Base-by-base conservation (phyloP, 208 protist genomes). In the Trypanosomatidae sp. region DNA sequence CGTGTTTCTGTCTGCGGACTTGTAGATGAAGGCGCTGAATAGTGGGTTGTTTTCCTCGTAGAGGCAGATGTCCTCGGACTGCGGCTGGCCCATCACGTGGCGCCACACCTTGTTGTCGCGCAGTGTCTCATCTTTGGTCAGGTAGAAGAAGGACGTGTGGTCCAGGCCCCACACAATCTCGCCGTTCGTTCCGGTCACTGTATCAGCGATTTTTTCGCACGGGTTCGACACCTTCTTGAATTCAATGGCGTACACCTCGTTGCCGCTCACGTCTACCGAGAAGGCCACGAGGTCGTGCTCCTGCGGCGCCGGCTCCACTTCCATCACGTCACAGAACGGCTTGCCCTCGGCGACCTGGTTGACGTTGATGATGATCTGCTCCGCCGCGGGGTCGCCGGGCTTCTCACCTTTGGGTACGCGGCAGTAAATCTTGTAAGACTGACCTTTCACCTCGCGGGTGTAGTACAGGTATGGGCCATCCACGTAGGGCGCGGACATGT, bases 361-460 rank as follows among this genome's bases (percentile, higher is more conserved):
- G 66, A 93, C 83, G 66, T 97, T 91, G 55, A 97, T 76, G 49
- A 95, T 58, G 15, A 97, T 70, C 71, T 97, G 81, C 79, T 94
- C 93, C 7, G 72, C 84, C n/a, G 59, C 82, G 30, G 72, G 74
- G 28, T 81, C 80, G 28, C 86, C 83, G 17, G 88, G 80, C n/a
- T 59, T 79, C 73, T 84, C 81, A 50, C 68, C 80, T 52, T 76
- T 66, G 36, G 82, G 81, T 22, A 90, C 84, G 56, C 93, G 87
- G 83, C 93, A 97, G 74, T 97, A 71, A 43, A 97, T 92, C 75
- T 92, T 89, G 83, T 97, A 97, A 49, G 90, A 93, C 76, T 91
- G 80, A 10, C 93, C 93, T 71, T 91, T 80, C 62, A 91, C 86
- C 75, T 89, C 84, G 44, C 91, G 90, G 9, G 80, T 94, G 84